Base-by-base conservation (phyloP, 108 stramenopile genomes). In the Cylindrotheca fusiformis region DNA sequence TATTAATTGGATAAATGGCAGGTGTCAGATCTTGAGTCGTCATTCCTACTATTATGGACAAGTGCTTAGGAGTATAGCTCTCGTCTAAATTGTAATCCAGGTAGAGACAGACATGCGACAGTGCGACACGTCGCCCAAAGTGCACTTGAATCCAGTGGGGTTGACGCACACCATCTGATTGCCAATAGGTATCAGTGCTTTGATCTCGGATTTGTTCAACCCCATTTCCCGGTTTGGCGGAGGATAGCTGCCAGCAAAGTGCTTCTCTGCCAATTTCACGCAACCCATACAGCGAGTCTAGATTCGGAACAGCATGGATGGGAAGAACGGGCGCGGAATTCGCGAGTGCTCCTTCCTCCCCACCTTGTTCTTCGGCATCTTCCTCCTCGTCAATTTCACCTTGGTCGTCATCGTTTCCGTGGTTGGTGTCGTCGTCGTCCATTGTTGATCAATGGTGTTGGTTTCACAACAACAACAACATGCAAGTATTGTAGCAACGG, bases 181-280 rank as follows among this genome's bases (percentile, higher is more conserved):
- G 98, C 97, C 98, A 99, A 58, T 97, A 97, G 0, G 96, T 96
- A 27, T 95, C 90, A 14, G 70, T 52, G 64, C 67, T 75, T 3
- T 69, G 67, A 63, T 95, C 90, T 31, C 90, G 72, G 5, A 99
- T 71, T 78, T 97, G 96, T 52, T 96, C 95, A 5, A 99, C 95
- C 1, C 97, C 97, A 68, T 98, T 99, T 17, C 97, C 97, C 12
- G 98, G 97, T 70, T 99, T 99, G 58, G 97, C 96, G 5, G 93
- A 90, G 26, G 85, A 84, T 0, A 99, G 72, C 31, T 92, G 80
- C 96, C 96, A 99, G 19, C 78, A 85, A 2, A 91, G 66, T 0
- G 95, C 96, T 65, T 95, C 81, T 24, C 68, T 56, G 2, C 90
- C 90, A 32, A 95, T 88, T 65, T 91, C 90, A 8, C 91, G 87